These are phyloP conservation scores for Ascocoryne sarcoides DNA, from an alignment of 2,329 filamentous ascomycete species.

Conservation along the genomic window DNA sequence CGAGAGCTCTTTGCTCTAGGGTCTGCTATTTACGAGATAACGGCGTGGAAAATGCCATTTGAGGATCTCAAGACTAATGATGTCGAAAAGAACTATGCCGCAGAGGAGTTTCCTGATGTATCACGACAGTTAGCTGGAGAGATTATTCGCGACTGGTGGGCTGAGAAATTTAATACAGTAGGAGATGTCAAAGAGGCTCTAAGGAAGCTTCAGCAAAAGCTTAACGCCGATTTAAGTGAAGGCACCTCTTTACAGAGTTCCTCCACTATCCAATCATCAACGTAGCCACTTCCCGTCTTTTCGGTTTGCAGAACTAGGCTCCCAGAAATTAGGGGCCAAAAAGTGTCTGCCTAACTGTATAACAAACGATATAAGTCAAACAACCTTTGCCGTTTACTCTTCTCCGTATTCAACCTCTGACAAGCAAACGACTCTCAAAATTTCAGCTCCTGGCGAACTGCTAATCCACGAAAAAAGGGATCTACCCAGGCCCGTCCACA, in stretches of 20 bases:
- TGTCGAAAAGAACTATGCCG: conserved; percentile 9
- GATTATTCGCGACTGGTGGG: conserved; percentile 9
- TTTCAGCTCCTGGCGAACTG: too few species aligned
- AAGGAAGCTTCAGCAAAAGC: conserved; percentile 4
- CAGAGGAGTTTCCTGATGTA: conserved; percentile 8
- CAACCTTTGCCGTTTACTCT: too few species aligned
- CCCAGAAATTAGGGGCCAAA: too few species aligned
- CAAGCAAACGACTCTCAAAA: too few species aligned
- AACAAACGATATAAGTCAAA: too few species aligned
- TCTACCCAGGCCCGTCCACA: too few species aligned
- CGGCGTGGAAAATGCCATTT: conserved; percentile 10
- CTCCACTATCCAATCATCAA: too few species aligned
- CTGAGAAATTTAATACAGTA: conserved; percentile 6
- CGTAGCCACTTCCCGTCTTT: too few species aligned
- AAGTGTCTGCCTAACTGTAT: too few species aligned
- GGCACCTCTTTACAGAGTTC: background rate
- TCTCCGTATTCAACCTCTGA: too few species aligned
- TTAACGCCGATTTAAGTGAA: background rate
- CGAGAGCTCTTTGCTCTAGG: conserved; percentile 9
- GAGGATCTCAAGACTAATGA: conserved; percentile 4
- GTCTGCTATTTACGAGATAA: conserved; percentile 11
- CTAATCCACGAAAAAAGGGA: too few species aligned
- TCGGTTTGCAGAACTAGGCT: too few species aligned
- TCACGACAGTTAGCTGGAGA: conserved; percentile 3
- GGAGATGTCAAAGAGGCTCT: conserved; percentile 3